A percentile compares a stretch with the other conserved stretches of the same genome.
These are phyloP conservation scores for Malus orientalis DNA, from an alignment of 306 rosid species.

Conservation along the genomic window DNA sequence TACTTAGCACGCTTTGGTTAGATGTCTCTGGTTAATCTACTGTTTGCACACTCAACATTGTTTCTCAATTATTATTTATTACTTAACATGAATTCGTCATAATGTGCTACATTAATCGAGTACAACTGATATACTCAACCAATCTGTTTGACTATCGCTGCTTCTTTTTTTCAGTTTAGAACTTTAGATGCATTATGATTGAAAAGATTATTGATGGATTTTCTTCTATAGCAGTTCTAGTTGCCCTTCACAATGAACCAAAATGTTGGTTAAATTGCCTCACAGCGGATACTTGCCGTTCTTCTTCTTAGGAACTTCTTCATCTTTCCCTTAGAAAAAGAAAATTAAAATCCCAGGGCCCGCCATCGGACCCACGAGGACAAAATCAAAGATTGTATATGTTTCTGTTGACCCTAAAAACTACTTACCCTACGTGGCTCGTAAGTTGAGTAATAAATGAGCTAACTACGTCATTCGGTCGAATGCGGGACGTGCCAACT, in stretches of 20 bases:
- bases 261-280: not conserved
- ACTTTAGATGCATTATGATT: not conserved
- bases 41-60: not conserved
- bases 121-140: not conserved
- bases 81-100: not conserved
- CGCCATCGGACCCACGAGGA: slow-evolving; percentile 47
- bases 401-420: not conserved
- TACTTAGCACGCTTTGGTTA: not conserved
- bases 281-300: not conserved
- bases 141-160: slow-evolving; percentile 16
- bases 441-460: too few relatives aligned
- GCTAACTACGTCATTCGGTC: too few relatives aligned
- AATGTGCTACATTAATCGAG: slow-evolving; percentile 3
- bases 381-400: slow-evolving; percentile 83
- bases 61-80: not conserved
- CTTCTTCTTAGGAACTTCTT: not conserved
- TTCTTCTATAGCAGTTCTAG: slow-evolving; percentile 17
- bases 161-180: not conserved
- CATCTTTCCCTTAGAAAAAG: not conserved
- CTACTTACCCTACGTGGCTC: too few relatives aligned
- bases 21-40: not conserved
- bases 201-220: not conserved
- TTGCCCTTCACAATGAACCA: slow-evolving; percentile 18
- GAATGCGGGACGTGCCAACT: too few relatives aligned
- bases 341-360: not conserved